Conservation (phyloP, 1,139 yeast species). For the Saccharomyces uvarum region DNA sequence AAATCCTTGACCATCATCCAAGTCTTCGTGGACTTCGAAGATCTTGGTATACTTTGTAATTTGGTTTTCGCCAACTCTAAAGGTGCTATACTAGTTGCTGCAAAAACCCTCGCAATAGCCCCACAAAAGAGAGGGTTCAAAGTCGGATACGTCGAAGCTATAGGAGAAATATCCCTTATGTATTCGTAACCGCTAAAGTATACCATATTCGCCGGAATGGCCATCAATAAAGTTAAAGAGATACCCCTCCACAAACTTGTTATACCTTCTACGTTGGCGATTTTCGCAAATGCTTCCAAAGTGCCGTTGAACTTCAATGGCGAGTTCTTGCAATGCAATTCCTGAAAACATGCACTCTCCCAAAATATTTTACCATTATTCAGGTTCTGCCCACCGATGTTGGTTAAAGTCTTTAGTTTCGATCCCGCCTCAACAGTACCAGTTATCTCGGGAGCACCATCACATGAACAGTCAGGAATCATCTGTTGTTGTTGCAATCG, state of each 20-base stretch:
- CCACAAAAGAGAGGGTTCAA: constrained; percentile 84
- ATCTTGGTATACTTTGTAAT: constrained; percentile 70
- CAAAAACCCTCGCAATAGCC: constrained; percentile 68
- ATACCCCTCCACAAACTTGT: constrained; percentile 84
- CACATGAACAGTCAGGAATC: constrained; percentile 38
- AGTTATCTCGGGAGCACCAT: constrained; percentile 12
- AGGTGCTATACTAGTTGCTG: constrained; percentile 85
- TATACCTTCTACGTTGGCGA: constrained; percentile 65
- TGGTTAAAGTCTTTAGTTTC: constrained; percentile 3
- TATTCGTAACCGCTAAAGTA: constrained; percentile 92
- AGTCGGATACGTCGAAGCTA: constrained; percentile 38
- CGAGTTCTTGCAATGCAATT: constrained; percentile 23
- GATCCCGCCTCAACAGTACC: constrained; percentile 10
- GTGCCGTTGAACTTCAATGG: constrained; percentile 44
- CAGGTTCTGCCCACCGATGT: constrained; percentile 7
- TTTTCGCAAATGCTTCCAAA: constrained; percentile 61
- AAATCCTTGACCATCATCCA: constrained; percentile 40
- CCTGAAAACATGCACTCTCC: constrained; percentile 34
- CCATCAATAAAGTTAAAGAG: constrained; percentile 75
- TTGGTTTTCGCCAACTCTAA: constrained; percentile 81
- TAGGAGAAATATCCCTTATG: constrained; percentile 66
- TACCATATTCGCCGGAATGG: constrained; percentile 86
- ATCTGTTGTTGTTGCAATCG: constrained; percentile 84
- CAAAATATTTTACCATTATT: constrained; percentile 33
- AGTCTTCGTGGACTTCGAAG: constrained; percentile 30